These are phyloP conservation scores for Chloris gayana DNA, from an alignment of 176 grass and related monocot genomes.

Conservation along the genomic window DNA sequence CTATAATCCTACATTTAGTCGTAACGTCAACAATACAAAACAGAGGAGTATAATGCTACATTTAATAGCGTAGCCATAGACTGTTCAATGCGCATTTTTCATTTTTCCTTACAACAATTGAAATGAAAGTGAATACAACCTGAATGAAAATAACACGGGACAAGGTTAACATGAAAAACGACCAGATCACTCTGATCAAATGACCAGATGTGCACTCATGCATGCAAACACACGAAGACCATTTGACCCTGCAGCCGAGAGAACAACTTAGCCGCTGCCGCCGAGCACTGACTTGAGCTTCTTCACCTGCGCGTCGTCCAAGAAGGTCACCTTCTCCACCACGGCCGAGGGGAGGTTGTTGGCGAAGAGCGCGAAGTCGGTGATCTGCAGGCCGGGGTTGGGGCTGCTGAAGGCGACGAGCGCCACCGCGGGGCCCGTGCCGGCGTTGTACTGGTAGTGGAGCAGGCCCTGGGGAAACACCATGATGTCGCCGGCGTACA, in stretches of 20 bases:
- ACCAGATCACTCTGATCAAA: not conserved
- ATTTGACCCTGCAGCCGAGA: not conserved
- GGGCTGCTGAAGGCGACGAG: conserved; percentile 65
- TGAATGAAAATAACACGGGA: not conserved
- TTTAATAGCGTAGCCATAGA: not conserved
- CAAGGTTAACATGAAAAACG: not conserved
- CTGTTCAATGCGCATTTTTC: not conserved
- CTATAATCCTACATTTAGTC: too few relatives aligned
- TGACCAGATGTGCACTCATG: not conserved
- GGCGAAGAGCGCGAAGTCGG: conserved; percentile 68
- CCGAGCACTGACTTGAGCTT: conserved; percentile 81
- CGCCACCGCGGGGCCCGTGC: conserved; percentile 35
- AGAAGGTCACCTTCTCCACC: conserved; percentile 74
- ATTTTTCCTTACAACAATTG: not conserved
- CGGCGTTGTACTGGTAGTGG: conserved; percentile 74
- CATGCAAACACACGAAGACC: conserved; percentile 3
- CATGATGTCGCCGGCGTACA: conserved; percentile 61
- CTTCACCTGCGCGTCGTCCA: conserved; percentile 74
- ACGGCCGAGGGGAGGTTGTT: conserved; percentile 67
- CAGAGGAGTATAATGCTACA: too few relatives aligned
- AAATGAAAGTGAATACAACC: not conserved
- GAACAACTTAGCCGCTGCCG: conserved; percentile 45
- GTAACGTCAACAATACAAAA: too few relatives aligned
- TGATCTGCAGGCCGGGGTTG: conserved; percentile 87
- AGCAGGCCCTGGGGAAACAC: conserved; percentile 77